Base-by-base conservation (phyloP, 1,139 yeast species). In the Yamadazyma aaseri region DNA sequence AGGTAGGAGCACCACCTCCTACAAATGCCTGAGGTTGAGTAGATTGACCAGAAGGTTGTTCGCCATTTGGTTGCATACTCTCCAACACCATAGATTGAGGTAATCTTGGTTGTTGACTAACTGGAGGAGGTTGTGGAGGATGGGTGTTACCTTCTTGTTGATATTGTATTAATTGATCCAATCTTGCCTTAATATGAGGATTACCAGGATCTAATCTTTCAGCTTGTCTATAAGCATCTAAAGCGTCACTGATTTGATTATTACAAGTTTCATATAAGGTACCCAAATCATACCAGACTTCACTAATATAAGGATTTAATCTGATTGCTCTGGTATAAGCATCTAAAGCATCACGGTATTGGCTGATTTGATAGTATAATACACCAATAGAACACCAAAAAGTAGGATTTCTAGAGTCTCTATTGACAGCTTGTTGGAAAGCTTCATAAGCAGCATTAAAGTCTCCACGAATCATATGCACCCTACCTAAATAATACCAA, bases 351-450 rank as follows among this genome's bases (percentile, higher is more conserved):
- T 92, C 98, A 38, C 96, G 76, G 64, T 86, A 92, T 63, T 92
- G 98, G 37, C 94, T 81, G 42, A 92, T 90, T 62, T 92, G 97
- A 60, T 90, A 92, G 65, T 92, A 92, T 41, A 92, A 72, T 8
- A 92, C 97, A 57, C 98, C 98, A 55, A 92, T 92, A 20, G 96
- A 87, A 60, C 98, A 92, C 98, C 98, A 92, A 66, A 92, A 92
- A 2, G 97, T 92, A 38, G 98, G 97, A 58, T 92, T 92, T 55
- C 97, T 76, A 20, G 95, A 84, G 58, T 92, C 98, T 42, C 97
- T 77, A 60, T 92, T 92, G 36, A 92, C 98, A 6, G 98, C 98
- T 58, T 90, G 97, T 65, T 92, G 98, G 74, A 92, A 92, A 0
- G 97, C 95, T 56, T 92, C 97, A 60, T 92, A 92, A 3, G 98